Evolutionary conservation across 2,329 filamentous ascomycete genomes (phyloP).

Genomic region (Arthroderma uncinatum): DNA sequence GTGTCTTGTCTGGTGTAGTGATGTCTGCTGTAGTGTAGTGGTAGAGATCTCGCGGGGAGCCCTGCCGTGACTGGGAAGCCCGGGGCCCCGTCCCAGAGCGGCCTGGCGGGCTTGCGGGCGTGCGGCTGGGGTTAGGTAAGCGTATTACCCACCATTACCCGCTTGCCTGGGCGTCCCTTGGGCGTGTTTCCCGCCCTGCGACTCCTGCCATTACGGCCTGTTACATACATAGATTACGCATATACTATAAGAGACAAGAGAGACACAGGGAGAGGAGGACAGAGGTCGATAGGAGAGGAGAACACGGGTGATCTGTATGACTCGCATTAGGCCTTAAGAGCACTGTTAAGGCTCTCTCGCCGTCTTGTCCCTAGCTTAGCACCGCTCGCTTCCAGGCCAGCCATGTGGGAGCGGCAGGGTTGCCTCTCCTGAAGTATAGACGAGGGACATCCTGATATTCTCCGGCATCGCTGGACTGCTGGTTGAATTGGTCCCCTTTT

Average conservation of each 20-base stretch:
- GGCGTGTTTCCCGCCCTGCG: neutral
- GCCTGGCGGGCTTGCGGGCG: too few species aligned
- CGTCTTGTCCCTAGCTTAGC: neutral
- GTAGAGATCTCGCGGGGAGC: neutral
- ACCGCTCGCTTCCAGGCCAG: neutral
- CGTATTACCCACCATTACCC: constrained; percentile 4
- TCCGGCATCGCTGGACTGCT: too few species aligned
- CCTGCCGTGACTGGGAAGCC: neutral
- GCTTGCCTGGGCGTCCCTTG: neutral
- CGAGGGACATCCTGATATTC: too few species aligned
- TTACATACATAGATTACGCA: neutral
- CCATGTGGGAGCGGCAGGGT: neutral
- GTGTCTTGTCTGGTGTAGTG: too few species aligned
- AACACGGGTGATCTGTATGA: neutral
- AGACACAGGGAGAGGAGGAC: neutral
- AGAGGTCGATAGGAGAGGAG: neutral
- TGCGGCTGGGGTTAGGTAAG: neutral
- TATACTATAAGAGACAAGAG: too few species aligned
- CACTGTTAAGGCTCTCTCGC: neutral
- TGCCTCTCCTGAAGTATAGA: neutral
- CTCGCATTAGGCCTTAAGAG: neutral
- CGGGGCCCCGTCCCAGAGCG: neutral
- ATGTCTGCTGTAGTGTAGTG: too few species aligned
- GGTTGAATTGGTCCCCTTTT: too few species aligned
- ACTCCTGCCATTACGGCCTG: neutral